A percentile compares a stretch with the other conserved stretches of the same genome.
Conservation (phyloP, 805 yeast genomes). For the Hemisphaericaspora nanyangensis region DNA sequence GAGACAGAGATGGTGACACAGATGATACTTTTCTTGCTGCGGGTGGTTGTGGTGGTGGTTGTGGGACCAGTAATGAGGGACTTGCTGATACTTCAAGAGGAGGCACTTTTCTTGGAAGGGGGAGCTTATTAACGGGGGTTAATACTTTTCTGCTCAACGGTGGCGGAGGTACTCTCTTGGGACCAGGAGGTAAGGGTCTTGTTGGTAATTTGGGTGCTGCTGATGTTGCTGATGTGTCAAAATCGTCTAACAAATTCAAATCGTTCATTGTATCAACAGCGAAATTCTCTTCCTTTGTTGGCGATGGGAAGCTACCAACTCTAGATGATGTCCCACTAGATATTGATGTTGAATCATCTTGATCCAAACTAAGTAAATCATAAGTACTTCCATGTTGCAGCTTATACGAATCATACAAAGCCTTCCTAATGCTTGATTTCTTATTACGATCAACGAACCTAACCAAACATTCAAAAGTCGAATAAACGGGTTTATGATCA, state of each 20-base stretch:
- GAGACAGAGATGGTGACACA: conserved; percentile 12
- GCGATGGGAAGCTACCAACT: neutral
- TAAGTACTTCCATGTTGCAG: conserved; percentile 17
- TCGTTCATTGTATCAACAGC: conserved; percentile 29
- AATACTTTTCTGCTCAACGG: conserved; percentile 14
- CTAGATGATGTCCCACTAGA: conserved; percentile 8
- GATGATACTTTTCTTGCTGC: neutral
- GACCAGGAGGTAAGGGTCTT: conserved; percentile 11
- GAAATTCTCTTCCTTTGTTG: conserved; percentile 11
- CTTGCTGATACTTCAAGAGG: neutral
- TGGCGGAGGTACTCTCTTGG: conserved; percentile 18
- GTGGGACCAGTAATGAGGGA: too few species aligned
- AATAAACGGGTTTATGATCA: conserved; percentile 92
- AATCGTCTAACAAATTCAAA: conserved; percentile 33
- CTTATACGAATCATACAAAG: conserved; percentile 27
- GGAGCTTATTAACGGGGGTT: neutral
- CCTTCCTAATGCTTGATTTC: conserved; percentile 23
- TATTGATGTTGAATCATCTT: conserved; percentile 1
- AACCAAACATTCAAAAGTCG: conserved; percentile 65
- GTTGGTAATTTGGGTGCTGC: conserved; percentile 7
- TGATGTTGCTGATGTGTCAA: conserved; percentile 17
- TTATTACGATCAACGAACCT: conserved; percentile 54
- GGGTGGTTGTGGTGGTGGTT: neutral
- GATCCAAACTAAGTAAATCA: conserved; percentile 7
- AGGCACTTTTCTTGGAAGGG: conserved; percentile 10